These are phyloP conservation scores for Symbiodinium natans DNA, from an alignment of 73 alveolate species.

Conservation along the genomic window DNA sequence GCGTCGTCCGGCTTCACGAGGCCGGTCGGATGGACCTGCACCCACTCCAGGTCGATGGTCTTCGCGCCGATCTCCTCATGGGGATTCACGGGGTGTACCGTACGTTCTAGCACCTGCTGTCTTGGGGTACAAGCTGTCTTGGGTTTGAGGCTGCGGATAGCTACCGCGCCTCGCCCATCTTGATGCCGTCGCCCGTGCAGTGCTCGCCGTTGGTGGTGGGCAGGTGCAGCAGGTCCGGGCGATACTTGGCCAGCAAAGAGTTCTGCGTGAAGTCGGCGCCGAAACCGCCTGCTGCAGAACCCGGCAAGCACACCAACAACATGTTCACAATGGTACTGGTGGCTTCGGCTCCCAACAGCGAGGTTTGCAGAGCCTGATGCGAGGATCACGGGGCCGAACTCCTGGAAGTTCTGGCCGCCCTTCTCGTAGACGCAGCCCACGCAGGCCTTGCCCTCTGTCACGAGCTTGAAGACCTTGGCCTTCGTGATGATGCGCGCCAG, in stretches of 20 bases:
- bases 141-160: background rate
- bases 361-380: constrained; percentile 95
- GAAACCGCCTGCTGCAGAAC: constrained; percentile 8
- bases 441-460: constrained; percentile 66
- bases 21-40: constrained; percentile 86
- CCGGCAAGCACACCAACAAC: constrained; percentile 86
- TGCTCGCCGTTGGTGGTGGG: constrained; percentile 95
- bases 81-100: background rate
- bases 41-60: constrained; percentile 84
- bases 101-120: too few species aligned
- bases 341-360: too few species aligned
- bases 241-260: constrained; percentile 95
- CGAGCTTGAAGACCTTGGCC: constrained; percentile 75
- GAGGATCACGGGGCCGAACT: constrained; percentile 95
- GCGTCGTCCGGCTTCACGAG: background rate
- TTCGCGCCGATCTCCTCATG: constrained; percentile 71
- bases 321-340: constrained; percentile 36
- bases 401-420: constrained; percentile 93
- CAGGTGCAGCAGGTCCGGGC: constrained; percentile 95
- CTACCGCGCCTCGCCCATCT: constrained; percentile 62
- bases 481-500: constrained; percentile 81
- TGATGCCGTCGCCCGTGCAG: constrained; percentile 95
- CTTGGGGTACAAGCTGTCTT: too few species aligned
- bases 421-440: constrained; percentile 93
- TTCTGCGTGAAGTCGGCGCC: constrained; percentile 95